Evolutionary conservation across 495 filamentous ascomycete species (phyloP).

Genomic region (Daldinia childiae): DNA sequence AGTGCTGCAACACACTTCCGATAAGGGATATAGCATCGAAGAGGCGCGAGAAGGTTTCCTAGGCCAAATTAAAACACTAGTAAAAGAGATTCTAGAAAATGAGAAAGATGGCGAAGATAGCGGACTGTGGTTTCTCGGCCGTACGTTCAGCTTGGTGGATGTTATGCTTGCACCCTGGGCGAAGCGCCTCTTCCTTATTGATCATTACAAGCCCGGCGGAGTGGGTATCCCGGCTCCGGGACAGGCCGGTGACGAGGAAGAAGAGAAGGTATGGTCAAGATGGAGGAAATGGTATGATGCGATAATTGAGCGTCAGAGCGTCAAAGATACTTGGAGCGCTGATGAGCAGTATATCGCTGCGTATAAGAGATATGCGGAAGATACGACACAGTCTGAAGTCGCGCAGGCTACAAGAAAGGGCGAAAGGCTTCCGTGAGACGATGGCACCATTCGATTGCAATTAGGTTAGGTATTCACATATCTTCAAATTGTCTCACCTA

Average conservation of each 20-base stretch:
- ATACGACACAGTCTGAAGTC: conserved; percentile 74
- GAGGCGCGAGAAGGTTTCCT: conserved; percentile 62
- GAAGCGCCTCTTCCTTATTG: conserved; percentile 72
- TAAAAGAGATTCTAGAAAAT: conserved; percentile 60
- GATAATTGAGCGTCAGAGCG: conserved; percentile 63
- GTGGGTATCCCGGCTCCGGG: conserved; percentile 60
- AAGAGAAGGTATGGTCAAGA: conserved; percentile 62
- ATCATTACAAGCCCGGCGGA: conserved; percentile 72
- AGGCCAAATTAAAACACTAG: conserved; percentile 62
- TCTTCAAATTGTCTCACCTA: not conserved
- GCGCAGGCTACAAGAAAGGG: conserved; percentile 73
- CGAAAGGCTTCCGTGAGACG: conserved; percentile 64
- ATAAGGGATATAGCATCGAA: conserved; percentile 54
- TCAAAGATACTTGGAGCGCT: conserved; percentile 69
- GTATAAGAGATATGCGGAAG: conserved; percentile 76
- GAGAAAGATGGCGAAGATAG: conserved; percentile 40
- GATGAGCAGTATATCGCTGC: conserved; percentile 68
- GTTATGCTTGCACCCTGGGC: conserved; percentile 73
- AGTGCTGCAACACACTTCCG: conserved; percentile 69
- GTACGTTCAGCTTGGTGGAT: conserved; percentile 66
- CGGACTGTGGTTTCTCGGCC: conserved; percentile 72
- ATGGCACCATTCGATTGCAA: not conserved
- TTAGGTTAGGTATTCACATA: not conserved
- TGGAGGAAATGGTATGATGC: conserved; percentile 71
- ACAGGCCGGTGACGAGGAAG: conserved; percentile 51